Evolutionary conservation across 768 basidiomycete genomes (phyloP).

Genomic region (Phaeolepiota aurea): DNA sequence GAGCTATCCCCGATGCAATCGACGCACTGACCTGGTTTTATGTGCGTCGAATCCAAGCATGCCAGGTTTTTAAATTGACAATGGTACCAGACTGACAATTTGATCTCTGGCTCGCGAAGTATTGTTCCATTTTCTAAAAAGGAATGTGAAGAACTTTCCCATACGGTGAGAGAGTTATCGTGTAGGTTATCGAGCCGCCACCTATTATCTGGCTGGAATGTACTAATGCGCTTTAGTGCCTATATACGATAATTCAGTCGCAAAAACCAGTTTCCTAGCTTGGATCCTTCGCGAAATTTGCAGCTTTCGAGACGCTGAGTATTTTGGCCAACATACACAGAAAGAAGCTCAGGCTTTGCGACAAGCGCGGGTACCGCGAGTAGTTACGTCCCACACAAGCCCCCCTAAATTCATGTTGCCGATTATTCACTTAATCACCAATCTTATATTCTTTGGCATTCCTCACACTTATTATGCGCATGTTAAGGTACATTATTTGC

Average conservation of each 20-base stretch:
- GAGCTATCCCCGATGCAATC: conserved; percentile 34
- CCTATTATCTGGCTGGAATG: no score
- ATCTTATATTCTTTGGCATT: conserved; percentile 41
- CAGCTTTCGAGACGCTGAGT: conserved; percentile 37
- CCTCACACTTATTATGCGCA: conserved; percentile 43
- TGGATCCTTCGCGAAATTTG: conserved; percentile 47
- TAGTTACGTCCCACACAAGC: conserved; percentile 6
- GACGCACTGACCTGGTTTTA: conserved; percentile 46
- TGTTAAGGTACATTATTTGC: conserved; percentile 22
- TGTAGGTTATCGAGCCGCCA: no score
- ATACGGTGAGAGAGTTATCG: conserved; percentile 26
- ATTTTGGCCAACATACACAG: conserved; percentile 33
- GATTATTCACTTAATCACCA: conserved; percentile 28
- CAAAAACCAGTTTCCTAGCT: conserved; percentile 36
- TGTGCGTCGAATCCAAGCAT: conserved; percentile 14
- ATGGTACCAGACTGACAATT: conserved; percentile 31
- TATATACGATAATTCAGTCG: conserved; percentile 22
- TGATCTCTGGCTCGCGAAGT: conserved; percentile 33
- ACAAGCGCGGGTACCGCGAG: conserved; percentile 9
- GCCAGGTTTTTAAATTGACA: not conserved
- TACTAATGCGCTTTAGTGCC: no score
- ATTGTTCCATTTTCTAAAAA: conserved; percentile 43
- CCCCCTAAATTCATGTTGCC: conserved; percentile 17
- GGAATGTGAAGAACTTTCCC: conserved; percentile 43
- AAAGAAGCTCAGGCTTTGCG: conserved; percentile 18